A percentile compares a stretch with the other conserved stretches of the same genome.
phyloP scores from a whole-genome alignment of 306 rosid genomes.

The Corylus avellana region DNA sequence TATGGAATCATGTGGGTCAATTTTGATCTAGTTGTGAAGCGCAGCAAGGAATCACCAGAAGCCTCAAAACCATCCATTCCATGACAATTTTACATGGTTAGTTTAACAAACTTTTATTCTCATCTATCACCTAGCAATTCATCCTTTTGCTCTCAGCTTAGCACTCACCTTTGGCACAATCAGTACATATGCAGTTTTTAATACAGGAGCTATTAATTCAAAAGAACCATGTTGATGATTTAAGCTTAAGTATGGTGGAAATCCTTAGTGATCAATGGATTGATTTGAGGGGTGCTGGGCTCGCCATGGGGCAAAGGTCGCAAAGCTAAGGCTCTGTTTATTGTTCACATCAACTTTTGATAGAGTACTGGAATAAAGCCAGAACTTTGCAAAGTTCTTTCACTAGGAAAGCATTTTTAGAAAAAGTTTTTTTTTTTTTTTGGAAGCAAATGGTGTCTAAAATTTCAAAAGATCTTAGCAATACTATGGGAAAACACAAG shows the following conservation, averaged over 20 bases:
- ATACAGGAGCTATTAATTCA: not conserved
- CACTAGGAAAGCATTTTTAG: too few species aligned
- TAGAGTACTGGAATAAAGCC: too few species aligned
- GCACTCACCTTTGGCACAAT: not conserved
- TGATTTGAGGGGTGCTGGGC: not conserved
- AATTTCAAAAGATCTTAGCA: too few species aligned
- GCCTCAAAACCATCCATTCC: conserved; percentile 57
- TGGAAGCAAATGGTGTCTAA: too few species aligned
- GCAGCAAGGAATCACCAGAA: conserved; percentile 55
- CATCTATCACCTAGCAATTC: not conserved
- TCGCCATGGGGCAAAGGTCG: not conserved
- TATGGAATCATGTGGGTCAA: conserved; percentile 41
- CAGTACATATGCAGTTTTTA: not conserved
- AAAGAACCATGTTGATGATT: not conserved
- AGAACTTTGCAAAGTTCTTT: too few species aligned
- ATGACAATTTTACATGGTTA: conserved; percentile 37
- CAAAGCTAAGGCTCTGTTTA: not conserved
- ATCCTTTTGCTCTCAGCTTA: conserved; percentile 1
- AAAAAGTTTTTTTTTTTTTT: too few species aligned
- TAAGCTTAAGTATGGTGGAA: not conserved
- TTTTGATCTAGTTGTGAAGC: conserved; percentile 73
- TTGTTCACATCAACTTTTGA: not conserved
- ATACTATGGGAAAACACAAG: too few species aligned
- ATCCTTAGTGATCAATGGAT: not conserved
- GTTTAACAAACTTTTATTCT: not conserved